Evolutionary conservation across 495 filamentous ascomycete species (phyloP).

Genomic region (Aspergillus asperescens): DNA sequence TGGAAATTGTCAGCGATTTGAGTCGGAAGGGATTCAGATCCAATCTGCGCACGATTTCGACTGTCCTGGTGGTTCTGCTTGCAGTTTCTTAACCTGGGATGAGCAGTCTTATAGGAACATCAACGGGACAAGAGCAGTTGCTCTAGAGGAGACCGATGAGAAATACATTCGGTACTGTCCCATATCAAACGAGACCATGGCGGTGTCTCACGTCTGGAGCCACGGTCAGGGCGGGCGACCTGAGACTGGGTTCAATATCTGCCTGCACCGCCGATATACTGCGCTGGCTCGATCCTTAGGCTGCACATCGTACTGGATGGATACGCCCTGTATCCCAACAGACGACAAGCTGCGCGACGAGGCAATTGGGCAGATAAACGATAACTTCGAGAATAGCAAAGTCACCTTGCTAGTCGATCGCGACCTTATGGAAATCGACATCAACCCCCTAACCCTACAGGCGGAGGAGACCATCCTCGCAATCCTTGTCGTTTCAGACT

Average conservation of each 20-base stretch:
- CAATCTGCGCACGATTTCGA: slow-evolving; percentile 1
- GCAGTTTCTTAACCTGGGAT: slow-evolving; percentile 1
- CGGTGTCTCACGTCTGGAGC: slow-evolving; percentile 5
- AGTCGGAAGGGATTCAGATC: not conserved
- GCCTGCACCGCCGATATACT: not conserved
- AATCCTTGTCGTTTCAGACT: slow-evolving; percentile 1
- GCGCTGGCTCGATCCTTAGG: not conserved
- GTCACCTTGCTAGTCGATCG: not conserved
- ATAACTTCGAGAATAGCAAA: slow-evolving; percentile 1
- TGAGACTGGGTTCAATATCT: slow-evolving; percentile 6
- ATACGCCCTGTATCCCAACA: slow-evolving; percentile 3
- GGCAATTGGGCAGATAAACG: slow-evolving; percentile 1
- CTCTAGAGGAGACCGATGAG: not conserved
- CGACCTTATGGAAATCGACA: slow-evolving; percentile 2
- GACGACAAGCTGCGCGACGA: not conserved
- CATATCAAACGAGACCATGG: not conserved
- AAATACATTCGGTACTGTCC: not conserved
- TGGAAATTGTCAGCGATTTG: slow-evolving; percentile 7
- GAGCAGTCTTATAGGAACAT: slow-evolving; percentile 1
- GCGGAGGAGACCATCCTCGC: not conserved
- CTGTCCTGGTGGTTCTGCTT: not conserved
- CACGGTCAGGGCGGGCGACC: slow-evolving; percentile 6
- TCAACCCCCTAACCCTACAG: not conserved
- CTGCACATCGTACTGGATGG: slow-evolving; percentile 8
- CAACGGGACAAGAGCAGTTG: not conserved